Base-by-base conservation (phyloP, 345 rosid genomes). In the Tarenaya hassleriana region DNA sequence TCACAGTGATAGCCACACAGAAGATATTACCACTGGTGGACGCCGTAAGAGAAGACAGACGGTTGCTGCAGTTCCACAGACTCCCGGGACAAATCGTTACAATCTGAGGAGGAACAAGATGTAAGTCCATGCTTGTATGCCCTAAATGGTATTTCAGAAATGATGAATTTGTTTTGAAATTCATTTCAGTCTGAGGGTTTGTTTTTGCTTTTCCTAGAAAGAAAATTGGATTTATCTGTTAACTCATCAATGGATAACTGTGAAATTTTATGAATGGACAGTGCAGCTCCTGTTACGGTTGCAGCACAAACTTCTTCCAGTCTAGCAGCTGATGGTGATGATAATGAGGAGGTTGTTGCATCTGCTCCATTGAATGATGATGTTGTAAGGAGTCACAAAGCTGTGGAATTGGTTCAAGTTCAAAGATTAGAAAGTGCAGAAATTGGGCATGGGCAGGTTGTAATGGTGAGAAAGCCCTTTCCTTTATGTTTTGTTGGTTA, bases 61-160 rank as follows among this genome's bases (percentile, higher is more conserved):
- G 24, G 69, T 65, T 52, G 72, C 75, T 63, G 58, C 62, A 7
- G 73, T 55, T n/a, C 66, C 54, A 43, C 75, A 65, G 64, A 69
- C 83, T 38, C 85, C 84, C 19, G 86, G 77, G 47, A 79, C 71
- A 62, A 80, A 50, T 53, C 81, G 90, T 45, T 90, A 90, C 77
- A 82, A 86, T 78, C 83, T 90, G 55, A 77, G 97, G 69, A 73
- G 96, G 66, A 73, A 67, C 37, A 85, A 55, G 69, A 63, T 19
- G 95, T 90, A 78, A 82, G 88, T 67, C 68, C 40, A 21, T 31
- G 39, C 44, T 41, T 58, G 39, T 35, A n/a, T n/a, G n/a, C n/a
- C n/a, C n/a, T n/a, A n/a, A n/a, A n/a, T n/a, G n/a, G n/a, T n/a
- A n/a, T n/a, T n/a, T n/a, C n/a, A n/a, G n/a, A n/a, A n/a, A n/a